Evolutionary conservation across 495 filamentous ascomycete species (phyloP).

Genomic region (Aspergillus biplanus): DNA sequence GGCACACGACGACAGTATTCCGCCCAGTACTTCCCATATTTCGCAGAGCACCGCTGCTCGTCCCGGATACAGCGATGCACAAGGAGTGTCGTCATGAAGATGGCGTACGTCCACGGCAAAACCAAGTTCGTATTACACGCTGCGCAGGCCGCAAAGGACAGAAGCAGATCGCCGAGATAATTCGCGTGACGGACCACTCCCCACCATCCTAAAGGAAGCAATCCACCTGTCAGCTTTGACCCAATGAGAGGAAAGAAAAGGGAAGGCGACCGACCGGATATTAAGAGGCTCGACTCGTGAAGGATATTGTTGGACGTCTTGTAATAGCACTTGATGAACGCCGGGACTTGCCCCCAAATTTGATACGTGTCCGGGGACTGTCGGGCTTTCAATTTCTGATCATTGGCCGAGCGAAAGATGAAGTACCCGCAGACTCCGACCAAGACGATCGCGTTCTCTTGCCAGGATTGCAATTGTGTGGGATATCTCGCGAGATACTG

Average conservation of each 20-base stretch:
- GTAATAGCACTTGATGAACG: constrained; percentile 42
- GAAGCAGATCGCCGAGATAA: constrained; percentile 50
- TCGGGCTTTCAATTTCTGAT: constrained; percentile 52
- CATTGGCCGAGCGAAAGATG: constrained; percentile 50
- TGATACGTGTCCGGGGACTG: constrained; percentile 42
- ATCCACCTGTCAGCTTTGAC: background rate
- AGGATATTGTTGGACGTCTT: constrained; percentile 42
- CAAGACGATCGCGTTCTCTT: constrained; percentile 33
- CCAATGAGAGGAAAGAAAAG: background rate
- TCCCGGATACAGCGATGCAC: constrained; percentile 29
- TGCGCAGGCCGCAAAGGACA: constrained; percentile 48
- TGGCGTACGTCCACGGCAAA: constrained; percentile 51
- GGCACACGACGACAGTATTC: constrained; percentile 46
- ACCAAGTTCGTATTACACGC: constrained; percentile 41
- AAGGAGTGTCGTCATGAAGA: constrained; percentile 41
- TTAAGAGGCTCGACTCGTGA: constrained; percentile 45
- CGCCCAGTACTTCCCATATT: constrained; percentile 50
- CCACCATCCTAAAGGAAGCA: constrained; percentile 43
- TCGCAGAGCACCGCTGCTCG: constrained; percentile 46
- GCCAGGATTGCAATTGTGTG: constrained; percentile 30
- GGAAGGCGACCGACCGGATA: constrained; percentile 31
- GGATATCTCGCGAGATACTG: constrained; percentile 53
- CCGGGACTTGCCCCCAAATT: constrained; percentile 47
- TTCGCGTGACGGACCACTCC: constrained; percentile 52
- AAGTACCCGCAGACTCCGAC: constrained; percentile 45